These are phyloP conservation scores for Saturnispora quitensis DNA, from an alignment of 805 yeast species.

Conservation along the genomic window DNA sequence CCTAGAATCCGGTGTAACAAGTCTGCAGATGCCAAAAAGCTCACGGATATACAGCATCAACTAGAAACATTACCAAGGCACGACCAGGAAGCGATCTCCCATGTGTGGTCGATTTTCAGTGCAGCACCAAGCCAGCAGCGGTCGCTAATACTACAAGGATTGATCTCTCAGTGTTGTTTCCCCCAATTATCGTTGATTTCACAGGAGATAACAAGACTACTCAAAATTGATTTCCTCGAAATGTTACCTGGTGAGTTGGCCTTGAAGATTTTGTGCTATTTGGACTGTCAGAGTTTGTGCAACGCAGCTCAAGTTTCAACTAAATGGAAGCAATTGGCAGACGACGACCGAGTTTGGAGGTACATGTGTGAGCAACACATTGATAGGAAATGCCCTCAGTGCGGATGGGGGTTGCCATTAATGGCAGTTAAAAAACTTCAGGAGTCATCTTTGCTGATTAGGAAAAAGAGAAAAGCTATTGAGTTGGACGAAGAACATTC, in stretches of 20 bases:
- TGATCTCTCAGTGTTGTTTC: slow-evolving; percentile 84
- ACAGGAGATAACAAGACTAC: slow-evolving; percentile 66
- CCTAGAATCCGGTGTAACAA: slow-evolving; percentile 76
- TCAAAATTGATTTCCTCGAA: slow-evolving; percentile 81
- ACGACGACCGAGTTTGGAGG: slow-evolving; percentile 96
- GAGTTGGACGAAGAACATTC: slow-evolving; percentile 17
- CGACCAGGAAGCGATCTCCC: slow-evolving; percentile 71
- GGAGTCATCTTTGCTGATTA: slow-evolving; percentile 16
- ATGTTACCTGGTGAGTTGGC: slow-evolving; percentile 82
- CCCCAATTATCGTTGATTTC: slow-evolving; percentile 87
- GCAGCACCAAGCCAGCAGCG: slow-evolving; percentile 67
- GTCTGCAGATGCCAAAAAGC: slow-evolving; percentile 51
- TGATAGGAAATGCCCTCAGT: slow-evolving; percentile 92
- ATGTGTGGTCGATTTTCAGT: slow-evolving; percentile 76
- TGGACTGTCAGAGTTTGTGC: slow-evolving; percentile 91
- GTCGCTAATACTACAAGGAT: slow-evolving; percentile 69
- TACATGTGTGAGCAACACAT: slow-evolving; percentile 98
- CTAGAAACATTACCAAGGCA: slow-evolving; percentile 52
- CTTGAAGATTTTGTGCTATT: slow-evolving; percentile 73
- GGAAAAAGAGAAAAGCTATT: slow-evolving; percentile 18
- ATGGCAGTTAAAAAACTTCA: slow-evolving; percentile 69
- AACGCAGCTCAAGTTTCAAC: slow-evolving; percentile 88
- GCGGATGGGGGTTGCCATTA: slow-evolving; percentile 98
- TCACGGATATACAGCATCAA: slow-evolving; percentile 52
- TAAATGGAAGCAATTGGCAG: slow-evolving; percentile 83